A percentile compares a stretch with the other conserved stretches of the same genome.
Evolutionary conservation across 352 stramenopile species (phyloP).

Genomic region (Blastocystis sp.): DNA sequence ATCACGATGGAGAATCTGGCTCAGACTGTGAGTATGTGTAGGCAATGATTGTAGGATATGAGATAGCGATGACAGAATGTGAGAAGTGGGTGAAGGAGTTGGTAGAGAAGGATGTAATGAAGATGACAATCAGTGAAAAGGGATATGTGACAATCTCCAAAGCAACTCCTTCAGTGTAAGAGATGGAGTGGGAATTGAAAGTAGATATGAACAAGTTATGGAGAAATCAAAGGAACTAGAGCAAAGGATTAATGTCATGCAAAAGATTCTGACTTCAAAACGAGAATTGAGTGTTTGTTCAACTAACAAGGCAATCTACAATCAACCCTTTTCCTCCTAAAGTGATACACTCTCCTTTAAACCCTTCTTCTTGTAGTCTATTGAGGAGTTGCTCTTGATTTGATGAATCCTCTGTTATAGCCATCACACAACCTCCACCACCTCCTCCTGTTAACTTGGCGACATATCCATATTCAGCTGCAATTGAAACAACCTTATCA

Average conservation of each 20-base stretch:
- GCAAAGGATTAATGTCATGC: neutral
- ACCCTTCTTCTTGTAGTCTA: conserved; percentile 62
- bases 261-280: neutral
- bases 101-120: neutral
- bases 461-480: conserved; percentile 68
- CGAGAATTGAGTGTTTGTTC: neutral
- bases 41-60: neutral
- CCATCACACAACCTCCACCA: conserved; percentile 78
- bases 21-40: neutral
- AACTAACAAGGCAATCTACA: neutral
- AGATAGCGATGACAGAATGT: neutral
- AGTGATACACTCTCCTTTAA: conserved; percentile 68
- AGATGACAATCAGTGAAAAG: neutral
- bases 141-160: neutral
- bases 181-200: neutral
- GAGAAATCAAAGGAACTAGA: neutral
- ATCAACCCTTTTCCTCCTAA: conserved; percentile 68
- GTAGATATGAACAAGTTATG: conserved; percentile 43
- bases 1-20: neutral
- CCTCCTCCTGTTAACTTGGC: conserved; percentile 82
- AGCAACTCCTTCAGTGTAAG: neutral
- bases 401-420: conserved; percentile 65
- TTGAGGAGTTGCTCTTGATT: conserved; percentile 68
- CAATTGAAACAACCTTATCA: conserved; percentile 72
- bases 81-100: neutral